phyloP scores from a whole-genome alignment of 306 rosid species.

The Argentina anserina region DNA sequence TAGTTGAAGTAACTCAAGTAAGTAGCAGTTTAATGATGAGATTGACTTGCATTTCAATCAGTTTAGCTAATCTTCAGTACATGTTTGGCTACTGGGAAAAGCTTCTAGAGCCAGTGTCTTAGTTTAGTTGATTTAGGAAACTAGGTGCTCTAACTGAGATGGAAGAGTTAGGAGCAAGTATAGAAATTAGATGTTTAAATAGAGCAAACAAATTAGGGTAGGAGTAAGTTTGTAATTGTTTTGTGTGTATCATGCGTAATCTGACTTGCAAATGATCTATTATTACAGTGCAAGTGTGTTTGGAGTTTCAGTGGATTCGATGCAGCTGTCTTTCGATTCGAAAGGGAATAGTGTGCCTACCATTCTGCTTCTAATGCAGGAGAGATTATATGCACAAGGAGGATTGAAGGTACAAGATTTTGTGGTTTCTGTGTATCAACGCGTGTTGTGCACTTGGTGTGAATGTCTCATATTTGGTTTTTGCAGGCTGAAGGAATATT shows the following conservation, averaged over 20 bases:
- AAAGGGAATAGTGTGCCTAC: conserved; percentile 91
- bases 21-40: neutral
- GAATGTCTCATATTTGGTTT: neutral
- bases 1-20: neutral
- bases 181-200: neutral
- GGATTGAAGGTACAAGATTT: conserved; percentile 68
- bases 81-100: conserved; percentile 8
- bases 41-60: conserved; percentile 11
- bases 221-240: neutral
- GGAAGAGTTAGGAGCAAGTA: neutral
- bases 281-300: conserved; percentile 76
- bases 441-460: neutral
- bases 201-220: neutral
- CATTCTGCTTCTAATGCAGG: conserved; percentile 89
- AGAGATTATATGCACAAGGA: conserved; percentile 75
- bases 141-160: conserved; percentile 3
- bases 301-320: conserved; percentile 93
- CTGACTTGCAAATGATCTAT: conserved; percentile 14
- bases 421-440: neutral
- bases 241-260: conserved; percentile 13
- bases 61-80: neutral
- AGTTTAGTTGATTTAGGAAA: neutral
- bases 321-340: conserved; percentile 86
- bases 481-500: conserved; percentile 86
- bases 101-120: neutral